Evolutionary conservation across 139 green algal species (phyloP).

Genomic region (Chlorella sp.): DNA sequence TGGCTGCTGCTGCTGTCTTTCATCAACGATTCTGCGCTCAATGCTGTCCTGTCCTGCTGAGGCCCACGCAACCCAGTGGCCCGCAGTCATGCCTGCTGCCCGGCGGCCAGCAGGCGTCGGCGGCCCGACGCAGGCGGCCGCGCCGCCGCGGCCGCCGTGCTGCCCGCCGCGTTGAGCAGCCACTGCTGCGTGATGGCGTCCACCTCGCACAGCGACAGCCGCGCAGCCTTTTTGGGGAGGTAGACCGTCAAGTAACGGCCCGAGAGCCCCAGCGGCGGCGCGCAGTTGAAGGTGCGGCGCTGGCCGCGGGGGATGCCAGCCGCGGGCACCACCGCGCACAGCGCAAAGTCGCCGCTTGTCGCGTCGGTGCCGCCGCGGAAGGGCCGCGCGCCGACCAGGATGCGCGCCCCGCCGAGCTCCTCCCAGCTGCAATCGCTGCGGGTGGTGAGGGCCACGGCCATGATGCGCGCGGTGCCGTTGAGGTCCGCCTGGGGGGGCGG

Average conservation of each 20-base stretch:
- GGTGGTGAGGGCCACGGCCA: conserved; percentile 22
- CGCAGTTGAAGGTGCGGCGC: conserved; percentile 4
- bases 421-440: conserved; percentile 26
- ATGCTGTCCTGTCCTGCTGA: not conserved
- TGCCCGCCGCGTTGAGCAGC: not conserved
- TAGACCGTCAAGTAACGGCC: not conserved
- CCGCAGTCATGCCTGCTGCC: not conserved
- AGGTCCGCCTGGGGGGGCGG: not conserved
- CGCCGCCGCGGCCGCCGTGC: not conserved
- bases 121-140: not conserved
- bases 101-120: not conserved
- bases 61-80: not conserved
- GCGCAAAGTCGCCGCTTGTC: conserved; percentile 4
- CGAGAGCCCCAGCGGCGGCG: not conserved
- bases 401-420: conserved; percentile 4
- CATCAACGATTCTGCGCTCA: not conserved
- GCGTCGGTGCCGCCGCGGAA: conserved; percentile 1
- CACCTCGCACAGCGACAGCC: conserved; percentile 26
- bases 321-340: conserved; percentile 2
- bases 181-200: not conserved
- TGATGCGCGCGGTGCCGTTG: not conserved
- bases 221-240: not conserved
- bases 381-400: conserved; percentile 26
- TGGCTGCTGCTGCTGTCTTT: too few relatives aligned
- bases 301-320: not conserved